Conservation (phyloP, 2,329 filamentous ascomycete species). For the Xylariaceae sp. region DNA sequence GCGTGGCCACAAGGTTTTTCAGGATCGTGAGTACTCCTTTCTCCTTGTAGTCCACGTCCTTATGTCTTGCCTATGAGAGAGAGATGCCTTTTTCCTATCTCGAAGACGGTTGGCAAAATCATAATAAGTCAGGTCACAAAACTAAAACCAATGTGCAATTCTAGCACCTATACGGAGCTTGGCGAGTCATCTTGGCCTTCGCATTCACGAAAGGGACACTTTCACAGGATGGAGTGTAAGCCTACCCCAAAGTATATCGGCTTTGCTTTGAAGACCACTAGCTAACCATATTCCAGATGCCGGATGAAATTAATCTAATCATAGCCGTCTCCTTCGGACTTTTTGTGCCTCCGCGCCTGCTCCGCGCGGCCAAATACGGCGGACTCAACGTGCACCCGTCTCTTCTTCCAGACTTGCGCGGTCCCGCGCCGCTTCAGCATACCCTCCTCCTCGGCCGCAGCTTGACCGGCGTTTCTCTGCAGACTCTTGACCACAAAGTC, state of each 20-base stretch:
- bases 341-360: constrained; percentile 79
- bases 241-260: constrained; percentile 19
- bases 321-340: constrained; percentile 94
- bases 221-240: constrained; percentile 81
- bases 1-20: constrained; percentile 71
- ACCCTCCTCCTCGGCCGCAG: constrained; percentile 69
- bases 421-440: constrained; percentile 85
- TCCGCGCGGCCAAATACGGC: constrained; percentile 75
- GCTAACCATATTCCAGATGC: constrained; percentile 51
- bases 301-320: constrained; percentile 72
- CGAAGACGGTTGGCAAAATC: not conserved
- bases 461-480: constrained; percentile 78
- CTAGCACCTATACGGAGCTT: constrained; percentile 75
- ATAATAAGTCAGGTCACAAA: not conserved
- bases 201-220: constrained; percentile 76
- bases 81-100: not conserved
- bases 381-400: constrained; percentile 95
- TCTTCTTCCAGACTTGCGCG: constrained; percentile 82
- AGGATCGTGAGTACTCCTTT: constrained; percentile 59
- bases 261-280: no score
- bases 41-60: not conserved
- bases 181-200: constrained; percentile 68
- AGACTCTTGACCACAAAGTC: constrained; percentile 76
- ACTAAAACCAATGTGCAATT: constrained; percentile 5
- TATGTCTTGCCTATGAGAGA: no score